phyloP scores from a whole-genome alignment of 2,329 filamentous ascomycete species.

The Camptophora hylomeconis region DNA sequence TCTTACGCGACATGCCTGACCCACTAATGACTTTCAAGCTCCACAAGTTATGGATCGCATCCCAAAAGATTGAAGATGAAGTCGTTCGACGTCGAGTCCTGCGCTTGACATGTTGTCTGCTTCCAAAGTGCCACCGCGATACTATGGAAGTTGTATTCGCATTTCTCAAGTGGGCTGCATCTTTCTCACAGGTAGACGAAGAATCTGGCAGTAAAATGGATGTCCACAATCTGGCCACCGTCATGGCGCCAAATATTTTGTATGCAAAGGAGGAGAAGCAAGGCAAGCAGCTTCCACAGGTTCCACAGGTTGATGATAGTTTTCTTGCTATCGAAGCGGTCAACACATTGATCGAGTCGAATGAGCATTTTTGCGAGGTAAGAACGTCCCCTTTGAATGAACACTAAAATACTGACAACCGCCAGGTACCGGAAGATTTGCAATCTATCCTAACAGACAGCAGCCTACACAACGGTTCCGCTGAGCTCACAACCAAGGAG shows the following conservation, averaged over 20 bases:
- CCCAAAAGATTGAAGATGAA: conserved; percentile 73
- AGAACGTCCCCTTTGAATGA: conserved; percentile 24
- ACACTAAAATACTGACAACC: conserved; percentile 6
- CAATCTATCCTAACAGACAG: conserved; percentile 75
- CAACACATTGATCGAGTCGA: conserved; percentile 77
- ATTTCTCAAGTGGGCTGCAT: conserved; percentile 94
- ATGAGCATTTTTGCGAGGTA: conserved; percentile 96
- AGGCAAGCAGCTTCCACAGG: conserved; percentile 41
- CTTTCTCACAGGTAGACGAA: conserved; percentile 93
- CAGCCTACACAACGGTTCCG: conserved; percentile 63
- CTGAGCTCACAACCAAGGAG: conserved; percentile 91
- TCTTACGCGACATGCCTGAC: conserved; percentile 85
- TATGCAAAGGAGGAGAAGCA: conserved; percentile 45
- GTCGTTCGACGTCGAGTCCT: conserved; percentile 73
- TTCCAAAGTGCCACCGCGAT: conserved; percentile 86
- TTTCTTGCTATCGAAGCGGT: conserved; percentile 91
- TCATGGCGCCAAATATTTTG: conserved; percentile 91
- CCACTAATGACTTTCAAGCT: conserved; percentile 91
- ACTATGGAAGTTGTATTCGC: conserved; percentile 89
- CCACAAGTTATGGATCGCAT: conserved; percentile 77
- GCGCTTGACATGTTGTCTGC: conserved; percentile 79
- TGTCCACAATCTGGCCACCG: conserved; percentile 89
- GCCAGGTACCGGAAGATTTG: conserved; percentile 82
- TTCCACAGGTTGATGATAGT: conserved; percentile 67
- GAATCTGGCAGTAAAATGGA: conserved; percentile 99